Percentiles rank a stretch among this genome's conserved stretches.
Evolutionary conservation across 176 grass and related monocot genomes (phyloP).

Genomic region (Musa acuminata): DNA sequence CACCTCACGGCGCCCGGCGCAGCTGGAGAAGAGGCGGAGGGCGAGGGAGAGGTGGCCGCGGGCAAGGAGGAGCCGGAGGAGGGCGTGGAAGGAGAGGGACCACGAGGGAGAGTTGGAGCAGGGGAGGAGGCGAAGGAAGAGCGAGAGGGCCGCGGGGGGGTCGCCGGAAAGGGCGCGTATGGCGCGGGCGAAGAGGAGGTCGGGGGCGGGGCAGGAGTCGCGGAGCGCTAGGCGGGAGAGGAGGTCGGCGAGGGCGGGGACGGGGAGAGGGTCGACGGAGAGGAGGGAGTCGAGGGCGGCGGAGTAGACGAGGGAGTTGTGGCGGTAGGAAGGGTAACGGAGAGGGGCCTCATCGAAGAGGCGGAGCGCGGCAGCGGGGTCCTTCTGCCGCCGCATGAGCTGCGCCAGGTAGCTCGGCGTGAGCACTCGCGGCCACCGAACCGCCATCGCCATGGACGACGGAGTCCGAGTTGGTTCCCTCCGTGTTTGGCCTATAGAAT

Average conservation of each 20-base stretch:
- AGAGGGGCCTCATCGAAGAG: slow-evolving; percentile 41
- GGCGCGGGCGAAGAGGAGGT: slow-evolving; percentile 45
- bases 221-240: background rate
- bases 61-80: slow-evolving; percentile 45
- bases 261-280: slow-evolving; percentile 35
- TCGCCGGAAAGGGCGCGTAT: slow-evolving; percentile 35
- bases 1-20: slow-evolving; percentile 32
- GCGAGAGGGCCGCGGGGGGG: slow-evolving; percentile 26
- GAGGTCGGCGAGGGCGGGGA: slow-evolving; percentile 26
- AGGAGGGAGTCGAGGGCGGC: slow-evolving; percentile 23
- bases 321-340: slow-evolving; percentile 45
- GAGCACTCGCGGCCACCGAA: slow-evolving; percentile 76
- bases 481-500: no score
- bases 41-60: slow-evolving; percentile 30
- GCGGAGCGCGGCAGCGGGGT: slow-evolving; percentile 34
- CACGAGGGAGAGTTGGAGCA: slow-evolving; percentile 47
- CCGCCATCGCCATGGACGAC: background rate
- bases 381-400: slow-evolving; percentile 59
- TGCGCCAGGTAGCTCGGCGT: slow-evolving; percentile 51
- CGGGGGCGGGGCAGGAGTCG: slow-evolving; percentile 22
- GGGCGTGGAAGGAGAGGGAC: slow-evolving; percentile 57
- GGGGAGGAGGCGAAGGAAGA: slow-evolving; percentile 21
- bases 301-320: slow-evolving; percentile 45
- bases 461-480: background rate
- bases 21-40: slow-evolving; percentile 32